phyloP scores from a whole-genome alignment of 192 early-diverging fungal species.

The Coemansia sp. region DNA sequence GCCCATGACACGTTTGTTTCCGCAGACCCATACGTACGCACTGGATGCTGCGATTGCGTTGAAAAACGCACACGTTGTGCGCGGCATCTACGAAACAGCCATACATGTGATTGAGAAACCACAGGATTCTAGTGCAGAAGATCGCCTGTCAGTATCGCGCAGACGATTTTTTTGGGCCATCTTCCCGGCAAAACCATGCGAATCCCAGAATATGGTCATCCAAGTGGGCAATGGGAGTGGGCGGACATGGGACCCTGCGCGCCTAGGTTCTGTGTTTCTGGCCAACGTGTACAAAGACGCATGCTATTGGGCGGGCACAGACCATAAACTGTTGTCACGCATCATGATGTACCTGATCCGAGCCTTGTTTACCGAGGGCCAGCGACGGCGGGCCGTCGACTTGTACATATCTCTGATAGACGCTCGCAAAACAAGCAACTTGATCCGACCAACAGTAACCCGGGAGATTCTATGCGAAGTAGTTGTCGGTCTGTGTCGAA shows the following conservation, averaged over 20 bases:
- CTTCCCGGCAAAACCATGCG: neutral
- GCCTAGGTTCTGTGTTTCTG: constrained; percentile 32
- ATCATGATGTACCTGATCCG: constrained; percentile 22
- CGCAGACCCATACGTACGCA: constrained; percentile 36
- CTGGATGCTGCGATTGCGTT: constrained; percentile 32
- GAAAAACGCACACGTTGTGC: constrained; percentile 13
- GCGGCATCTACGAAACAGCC: constrained; percentile 21
- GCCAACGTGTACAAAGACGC: constrained; percentile 14
- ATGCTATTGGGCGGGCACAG: neutral
- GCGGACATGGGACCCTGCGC: constrained; percentile 26
- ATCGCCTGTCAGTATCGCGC: neutral
- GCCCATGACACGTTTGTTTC: constrained; percentile 15
- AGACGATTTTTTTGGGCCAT: constrained; percentile 20
- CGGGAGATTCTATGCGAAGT: constrained; percentile 40
- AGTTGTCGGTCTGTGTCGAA: constrained; percentile 28
- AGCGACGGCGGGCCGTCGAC: constrained; percentile 8
- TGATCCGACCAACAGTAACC: neutral
- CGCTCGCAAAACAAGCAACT: neutral
- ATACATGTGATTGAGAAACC: constrained; percentile 9
- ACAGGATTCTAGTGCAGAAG: neutral
- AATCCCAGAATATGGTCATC: neutral
- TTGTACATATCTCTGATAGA: constrained; percentile 12
- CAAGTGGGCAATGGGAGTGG: neutral
- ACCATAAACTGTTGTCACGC: constrained; percentile 5
- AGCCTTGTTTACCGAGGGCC: constrained; percentile 34